These are phyloP conservation scores for Rhizopus stolonifer DNA, from an alignment of 371 early-diverging fungal genomes.

Conservation along the genomic window DNA sequence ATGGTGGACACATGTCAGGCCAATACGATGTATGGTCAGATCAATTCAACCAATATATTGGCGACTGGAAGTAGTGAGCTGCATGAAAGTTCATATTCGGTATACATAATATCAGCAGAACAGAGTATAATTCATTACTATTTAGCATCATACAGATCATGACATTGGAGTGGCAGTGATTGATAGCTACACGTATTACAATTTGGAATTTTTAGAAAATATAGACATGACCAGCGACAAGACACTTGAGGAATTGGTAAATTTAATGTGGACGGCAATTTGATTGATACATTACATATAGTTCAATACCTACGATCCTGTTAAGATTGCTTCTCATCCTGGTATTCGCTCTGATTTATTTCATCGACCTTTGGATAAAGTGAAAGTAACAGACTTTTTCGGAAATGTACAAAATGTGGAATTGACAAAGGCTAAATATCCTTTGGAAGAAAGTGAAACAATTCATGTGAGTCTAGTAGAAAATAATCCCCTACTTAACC, in stretches of 20 bases:
- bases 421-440: conserved; percentile 57
- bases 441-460: conserved; percentile 18
- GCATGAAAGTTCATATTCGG: conserved; percentile 94
- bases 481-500: no score
- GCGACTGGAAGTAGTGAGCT: conserved; percentile 85
- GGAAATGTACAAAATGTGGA: conserved; percentile 91
- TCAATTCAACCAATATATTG: conserved; percentile 90
- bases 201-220: conserved; percentile 85
- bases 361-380: conserved; percentile 67
- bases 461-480: not conserved
- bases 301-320: conserved; percentile 78
- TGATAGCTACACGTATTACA: conserved; percentile 94
- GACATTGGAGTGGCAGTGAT: conserved; percentile 96
- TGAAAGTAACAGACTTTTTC: conserved; percentile 91
- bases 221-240: conserved; percentile 75
- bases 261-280: not conserved
- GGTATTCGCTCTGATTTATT: conserved; percentile 85
- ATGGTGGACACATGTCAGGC: conserved; percentile 98
- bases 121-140: not conserved
- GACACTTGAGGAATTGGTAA: conserved; percentile 75
- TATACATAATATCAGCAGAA: conserved; percentile 16
- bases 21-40: conserved; percentile 88
- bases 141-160: conserved; percentile 82
- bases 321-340: conserved; percentile 76
- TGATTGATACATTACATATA: conserved; percentile 19